Evolutionary conservation across 2,329 filamentous ascomycete species (phyloP).

Genomic region (Neofusicoccum sp.): DNA sequence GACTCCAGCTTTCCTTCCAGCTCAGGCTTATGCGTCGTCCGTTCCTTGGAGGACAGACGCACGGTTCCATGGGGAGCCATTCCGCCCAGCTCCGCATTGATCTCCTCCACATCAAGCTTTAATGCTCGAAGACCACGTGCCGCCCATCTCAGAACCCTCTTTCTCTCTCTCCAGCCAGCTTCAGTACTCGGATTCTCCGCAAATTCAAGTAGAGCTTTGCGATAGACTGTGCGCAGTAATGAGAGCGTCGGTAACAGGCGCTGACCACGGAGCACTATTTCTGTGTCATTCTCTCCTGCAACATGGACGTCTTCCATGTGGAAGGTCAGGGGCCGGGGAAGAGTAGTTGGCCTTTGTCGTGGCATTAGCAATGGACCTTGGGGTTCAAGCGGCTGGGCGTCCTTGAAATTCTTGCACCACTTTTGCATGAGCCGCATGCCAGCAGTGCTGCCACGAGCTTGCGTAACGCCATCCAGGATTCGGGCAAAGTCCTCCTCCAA

Average conservation of each 20-base stretch:
- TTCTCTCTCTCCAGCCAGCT: neutral
- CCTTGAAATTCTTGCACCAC: conserved; percentile 41
- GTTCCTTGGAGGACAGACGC: no score
- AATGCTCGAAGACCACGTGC: neutral
- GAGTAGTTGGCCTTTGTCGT: neutral
- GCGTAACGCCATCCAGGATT: conserved; percentile 55
- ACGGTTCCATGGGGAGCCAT: no score
- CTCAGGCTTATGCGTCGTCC: no score
- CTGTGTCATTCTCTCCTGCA: neutral
- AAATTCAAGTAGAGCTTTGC: neutral
- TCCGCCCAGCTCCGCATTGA: neutral
- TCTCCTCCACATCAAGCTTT: neutral
- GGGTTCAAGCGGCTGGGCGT: neutral
- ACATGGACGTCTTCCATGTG: neutral
- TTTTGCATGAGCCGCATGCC: conserved; percentile 50
- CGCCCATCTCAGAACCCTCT: neutral
- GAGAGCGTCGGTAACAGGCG: neutral
- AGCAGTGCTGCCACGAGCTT: conserved; percentile 46
- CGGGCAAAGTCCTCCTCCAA: conserved; percentile 40
- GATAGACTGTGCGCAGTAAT: conserved; percentile 8
- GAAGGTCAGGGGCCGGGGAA: neutral
- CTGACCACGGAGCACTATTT: neutral
- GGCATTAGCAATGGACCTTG: neutral
- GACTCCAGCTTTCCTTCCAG: no score
- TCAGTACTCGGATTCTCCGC: neutral